Evolutionary conservation across 768 basidiomycete species (phyloP).

Genomic region (Tulasnella calospora): DNA sequence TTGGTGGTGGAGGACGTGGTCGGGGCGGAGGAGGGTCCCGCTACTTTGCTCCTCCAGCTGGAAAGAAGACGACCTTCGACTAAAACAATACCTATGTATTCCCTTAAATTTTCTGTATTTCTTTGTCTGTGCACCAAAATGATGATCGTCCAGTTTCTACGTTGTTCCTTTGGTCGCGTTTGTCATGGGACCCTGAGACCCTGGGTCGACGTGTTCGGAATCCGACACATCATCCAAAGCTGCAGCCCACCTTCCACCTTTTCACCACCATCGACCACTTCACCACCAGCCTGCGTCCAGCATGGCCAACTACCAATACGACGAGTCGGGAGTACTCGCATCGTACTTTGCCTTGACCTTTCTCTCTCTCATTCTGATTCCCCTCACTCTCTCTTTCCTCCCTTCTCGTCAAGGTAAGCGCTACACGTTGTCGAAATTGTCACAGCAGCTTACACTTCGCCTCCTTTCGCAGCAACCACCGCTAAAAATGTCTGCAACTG

Average conservation of each 20-base stretch:
- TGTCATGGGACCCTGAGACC: background rate
- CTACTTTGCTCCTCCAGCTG: slow-evolving; percentile 51
- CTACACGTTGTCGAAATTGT: background rate
- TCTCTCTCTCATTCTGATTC: slow-evolving; percentile 75
- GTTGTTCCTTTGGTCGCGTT: slow-evolving; percentile 7
- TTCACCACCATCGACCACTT: slow-evolving; percentile 9
- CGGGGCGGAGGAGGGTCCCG: slow-evolving; percentile 33
- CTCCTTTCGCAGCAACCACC: background rate
- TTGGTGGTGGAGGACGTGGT: slow-evolving; percentile 42
- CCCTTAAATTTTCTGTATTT: background rate
- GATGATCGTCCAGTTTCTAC: background rate
- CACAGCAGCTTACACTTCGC: background rate
- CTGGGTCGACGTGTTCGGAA: slow-evolving; percentile 15
- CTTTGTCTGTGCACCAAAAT: background rate
- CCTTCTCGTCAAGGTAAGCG: slow-evolving; percentile 28
- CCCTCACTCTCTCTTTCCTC: slow-evolving; percentile 53
- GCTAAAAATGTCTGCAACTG: slow-evolving; percentile 37
- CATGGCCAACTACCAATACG: slow-evolving; percentile 46
- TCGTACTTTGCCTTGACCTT: slow-evolving; percentile 89
- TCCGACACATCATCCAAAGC: background rate
- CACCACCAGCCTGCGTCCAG: background rate
- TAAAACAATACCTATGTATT: background rate
- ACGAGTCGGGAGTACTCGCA: slow-evolving; percentile 81
- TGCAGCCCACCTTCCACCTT: slow-evolving; percentile 3
- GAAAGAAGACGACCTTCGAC: slow-evolving; percentile 61